Evolutionary conservation across 2,329 filamentous ascomycete genomes (phyloP), one percentile per base, ranked within the genome.

Genomic region (Monilinia fructigena): DNA sequence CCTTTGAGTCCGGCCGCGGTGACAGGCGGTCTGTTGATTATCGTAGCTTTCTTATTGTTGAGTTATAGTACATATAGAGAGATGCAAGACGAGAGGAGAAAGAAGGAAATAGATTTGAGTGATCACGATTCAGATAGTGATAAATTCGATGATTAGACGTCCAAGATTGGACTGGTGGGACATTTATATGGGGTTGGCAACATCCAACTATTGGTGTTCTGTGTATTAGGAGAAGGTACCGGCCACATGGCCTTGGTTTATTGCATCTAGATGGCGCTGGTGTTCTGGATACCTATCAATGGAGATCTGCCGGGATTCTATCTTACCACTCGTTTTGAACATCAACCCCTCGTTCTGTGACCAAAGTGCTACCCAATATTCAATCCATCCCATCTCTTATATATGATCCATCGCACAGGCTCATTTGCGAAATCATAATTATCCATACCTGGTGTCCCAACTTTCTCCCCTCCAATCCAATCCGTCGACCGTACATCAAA

Each of bases 21-120:
- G 16, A 74, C 86, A 0, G 95, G 95, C n/a, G 94, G 95, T 0
- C 75, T 90, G 38, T 82, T 98, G 73, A 99, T 99, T 74, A 90
- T 97, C 67, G 83, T 86, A 1, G 95, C 95, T 0, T 99, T 99
- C 76, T 77, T 88, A n/a, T 83, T 97, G 74, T 78, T 99, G 55
- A 93, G 88, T 74, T 97, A 89, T 87, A 95, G 92, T 71, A 97
- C 94, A 0, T 99, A 94, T 79, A 85, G 89, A 61, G 95, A 99
- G 80, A 94, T 98, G 89, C 86, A 88, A 55, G 92, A 97, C 77
- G 92, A 96, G 71, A 85, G 88, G 73, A 83, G 83, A 70, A 88
- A 87, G 74, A 87, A 82, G 73, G 77, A 75, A 23, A 70, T 75
- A n/a, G 75, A 76, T 63, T 69, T 78, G 45, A 80, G 81, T 64